Conservation (phyloP, 768 basidiomycete species). For the Termitomyces titanicus region DNA sequence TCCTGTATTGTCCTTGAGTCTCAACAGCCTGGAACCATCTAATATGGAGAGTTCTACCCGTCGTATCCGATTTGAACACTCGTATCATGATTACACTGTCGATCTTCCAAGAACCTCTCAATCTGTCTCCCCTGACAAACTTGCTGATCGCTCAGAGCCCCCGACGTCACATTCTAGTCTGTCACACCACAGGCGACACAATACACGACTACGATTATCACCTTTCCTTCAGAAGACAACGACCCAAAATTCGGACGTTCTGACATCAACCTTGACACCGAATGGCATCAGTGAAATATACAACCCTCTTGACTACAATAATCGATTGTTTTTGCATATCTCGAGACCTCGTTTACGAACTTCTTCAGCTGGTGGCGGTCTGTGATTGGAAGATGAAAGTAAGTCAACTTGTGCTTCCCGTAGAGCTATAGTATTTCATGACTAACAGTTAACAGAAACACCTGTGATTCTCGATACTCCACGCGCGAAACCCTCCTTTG, state of each 20-base stretch:
- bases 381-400: constrained; percentile 10
- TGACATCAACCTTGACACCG: neutral
- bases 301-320: neutral
- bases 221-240: neutral
- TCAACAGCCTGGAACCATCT: neutral
- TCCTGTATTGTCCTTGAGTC: neutral
- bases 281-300: neutral
- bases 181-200: neutral
- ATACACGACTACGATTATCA: neutral
- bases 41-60: neutral
- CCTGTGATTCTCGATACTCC: neutral
- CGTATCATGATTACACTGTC: constrained; percentile 1
- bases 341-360: constrained; percentile 19
- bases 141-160: neutral
- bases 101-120: neutral
- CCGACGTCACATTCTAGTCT: neutral
- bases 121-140: neutral
- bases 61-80: neutral
- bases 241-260: neutral
- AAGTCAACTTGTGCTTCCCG: neutral
- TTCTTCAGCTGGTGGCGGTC: constrained; percentile 22
- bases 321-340: constrained; percentile 1
- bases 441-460: neutral
- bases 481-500: neutral
- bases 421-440: neutral